Conservation (phyloP, 768 basidiomycete species). For the Rhodosporidiobolus sp. region DNA sequence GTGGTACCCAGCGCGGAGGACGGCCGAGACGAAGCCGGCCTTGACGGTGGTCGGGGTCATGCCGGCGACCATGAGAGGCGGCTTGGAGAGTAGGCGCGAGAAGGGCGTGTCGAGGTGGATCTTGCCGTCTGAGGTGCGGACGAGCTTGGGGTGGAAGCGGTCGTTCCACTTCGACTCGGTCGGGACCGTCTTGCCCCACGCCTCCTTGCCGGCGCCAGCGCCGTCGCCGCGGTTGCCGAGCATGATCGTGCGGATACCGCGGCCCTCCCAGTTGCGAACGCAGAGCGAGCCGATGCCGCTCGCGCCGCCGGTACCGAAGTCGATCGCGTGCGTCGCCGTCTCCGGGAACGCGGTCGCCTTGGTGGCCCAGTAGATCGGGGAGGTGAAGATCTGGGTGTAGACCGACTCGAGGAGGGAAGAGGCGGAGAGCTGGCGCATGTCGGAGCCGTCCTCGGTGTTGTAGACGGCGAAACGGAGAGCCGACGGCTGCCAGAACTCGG, state of each 20-base stretch:
- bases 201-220: conserved; percentile 69
- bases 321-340: conserved; percentile 86
- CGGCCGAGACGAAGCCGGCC: conserved; percentile 87
- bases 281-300: conserved; percentile 91
- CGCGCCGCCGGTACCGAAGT: conserved; percentile 92
- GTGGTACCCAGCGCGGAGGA: conserved; percentile 90
- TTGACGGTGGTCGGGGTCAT: conserved; percentile 99
- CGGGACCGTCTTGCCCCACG: conserved; percentile 62
- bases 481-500: conserved; percentile 48
- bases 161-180: conserved; percentile 88
- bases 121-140: conserved; percentile 89
- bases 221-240: conserved; percentile 87
- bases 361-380: conserved; percentile 80
- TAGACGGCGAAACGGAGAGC: conserved; percentile 81
- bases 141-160: conserved; percentile 76
- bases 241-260: conserved; percentile 84
- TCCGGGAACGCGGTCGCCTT: conserved; percentile 85
- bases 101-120: conserved; percentile 93
- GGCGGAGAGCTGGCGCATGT: conserved; percentile 65
- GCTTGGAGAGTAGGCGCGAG: conserved; percentile 90
- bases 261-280: conserved; percentile 83
- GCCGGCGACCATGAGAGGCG: conserved; percentile 98
- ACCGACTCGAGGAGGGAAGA: conserved; percentile 76
- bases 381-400: conserved; percentile 88
- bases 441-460: conserved; percentile 87